These are phyloP conservation scores for Nicotiana tomentosiformis DNA, from an alignment of 257 asterid genomes.

Conservation along the genomic window DNA sequence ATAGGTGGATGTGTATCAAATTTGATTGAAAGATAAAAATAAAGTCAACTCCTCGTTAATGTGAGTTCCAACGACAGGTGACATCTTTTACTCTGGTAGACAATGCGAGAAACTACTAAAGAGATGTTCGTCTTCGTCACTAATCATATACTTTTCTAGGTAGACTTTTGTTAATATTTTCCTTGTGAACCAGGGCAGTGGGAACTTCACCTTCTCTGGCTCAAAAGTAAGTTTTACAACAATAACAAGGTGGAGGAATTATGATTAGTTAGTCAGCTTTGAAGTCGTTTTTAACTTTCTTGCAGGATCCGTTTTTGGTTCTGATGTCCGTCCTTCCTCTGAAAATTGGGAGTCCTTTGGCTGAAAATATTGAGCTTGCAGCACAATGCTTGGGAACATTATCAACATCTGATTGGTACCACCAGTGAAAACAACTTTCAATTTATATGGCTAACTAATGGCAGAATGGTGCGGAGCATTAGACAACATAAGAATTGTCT, in stretches of 20 bases:
- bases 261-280: background rate
- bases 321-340: constrained; percentile 47
- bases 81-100: no score
- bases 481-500: constrained; percentile 73
- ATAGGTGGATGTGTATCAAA: no score
- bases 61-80: no score
- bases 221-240: constrained; percentile 55
- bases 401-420: constrained; percentile 88
- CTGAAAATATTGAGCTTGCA: constrained; percentile 79
- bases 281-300: constrained; percentile 12
- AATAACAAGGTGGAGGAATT: background rate
- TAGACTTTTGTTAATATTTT: no score
- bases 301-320: constrained; percentile 91
- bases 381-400: constrained; percentile 83
- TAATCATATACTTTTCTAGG: no score
- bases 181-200: constrained; percentile 5
- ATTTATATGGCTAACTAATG: constrained; percentile 70
- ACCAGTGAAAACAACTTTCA: constrained; percentile 94
- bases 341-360: constrained; percentile 14
- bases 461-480: constrained; percentile 85
- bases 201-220: constrained; percentile 93
- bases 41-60: no score
- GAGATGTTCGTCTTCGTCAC: no score
- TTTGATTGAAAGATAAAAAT: no score
- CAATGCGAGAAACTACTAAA: no score